Conservation (phyloP, 352 stramenopile genomes). For the Pythium monospermum region DNA sequence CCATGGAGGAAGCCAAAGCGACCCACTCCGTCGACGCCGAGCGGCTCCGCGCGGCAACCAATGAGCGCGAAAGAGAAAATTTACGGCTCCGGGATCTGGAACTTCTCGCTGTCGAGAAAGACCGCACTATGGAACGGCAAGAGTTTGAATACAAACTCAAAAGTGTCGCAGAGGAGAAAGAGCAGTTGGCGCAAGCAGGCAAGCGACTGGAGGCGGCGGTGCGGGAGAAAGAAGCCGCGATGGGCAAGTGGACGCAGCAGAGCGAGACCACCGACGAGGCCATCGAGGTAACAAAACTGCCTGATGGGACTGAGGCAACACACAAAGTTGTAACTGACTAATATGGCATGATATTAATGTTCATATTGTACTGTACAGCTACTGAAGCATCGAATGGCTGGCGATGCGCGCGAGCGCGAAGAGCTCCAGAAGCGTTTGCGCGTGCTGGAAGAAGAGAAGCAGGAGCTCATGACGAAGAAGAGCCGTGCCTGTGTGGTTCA, state of each 20-base stretch:
- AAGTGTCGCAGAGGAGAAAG: constrained; percentile 24
- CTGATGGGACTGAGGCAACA: constrained; percentile 4
- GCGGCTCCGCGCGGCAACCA: constrained; percentile 1
- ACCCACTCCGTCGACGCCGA: not conserved
- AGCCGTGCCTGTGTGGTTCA: constrained; percentile 48
- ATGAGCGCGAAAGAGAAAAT: too few relatives aligned
- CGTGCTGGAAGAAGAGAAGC: constrained; percentile 51
- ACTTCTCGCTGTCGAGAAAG: too few relatives aligned
- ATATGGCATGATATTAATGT: not conserved
- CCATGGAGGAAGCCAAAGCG: constrained; percentile 5
- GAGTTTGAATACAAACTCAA: constrained; percentile 27
- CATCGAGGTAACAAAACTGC: too few relatives aligned
- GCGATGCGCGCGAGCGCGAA: constrained; percentile 48
- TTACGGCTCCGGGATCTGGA: too few relatives aligned
- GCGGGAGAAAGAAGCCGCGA: constrained; percentile 26
- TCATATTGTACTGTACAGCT: constrained; percentile 23
- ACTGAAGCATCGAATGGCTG: constrained; percentile 35
- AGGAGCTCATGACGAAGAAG: constrained; percentile 48
- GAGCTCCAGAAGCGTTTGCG: constrained; percentile 46
- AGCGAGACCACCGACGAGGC: constrained; percentile 36
- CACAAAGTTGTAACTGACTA: not conserved
- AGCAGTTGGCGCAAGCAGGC: constrained; percentile 24
- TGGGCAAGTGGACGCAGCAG: constrained; percentile 28
- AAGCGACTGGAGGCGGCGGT: constrained; percentile 31
- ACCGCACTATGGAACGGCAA: constrained; percentile 23